Evolutionary conservation across 306 rosid species (phyloP).

Genomic region (Fragaria iinumae): DNA sequence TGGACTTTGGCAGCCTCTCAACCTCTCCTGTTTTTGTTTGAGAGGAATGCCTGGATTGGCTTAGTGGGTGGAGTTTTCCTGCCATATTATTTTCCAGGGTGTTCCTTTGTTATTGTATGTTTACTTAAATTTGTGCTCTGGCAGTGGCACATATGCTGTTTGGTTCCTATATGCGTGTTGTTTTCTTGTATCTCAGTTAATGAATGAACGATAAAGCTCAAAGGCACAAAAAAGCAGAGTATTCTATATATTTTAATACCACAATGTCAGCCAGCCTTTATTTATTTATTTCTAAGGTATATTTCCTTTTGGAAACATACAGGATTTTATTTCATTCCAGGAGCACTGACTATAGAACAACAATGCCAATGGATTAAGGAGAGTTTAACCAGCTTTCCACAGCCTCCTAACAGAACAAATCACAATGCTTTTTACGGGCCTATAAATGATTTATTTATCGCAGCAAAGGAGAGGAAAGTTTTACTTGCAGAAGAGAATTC

Average conservation of each 20-base stretch:
- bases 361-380: conserved; percentile 76
- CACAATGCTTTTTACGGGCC: conserved; percentile 87
- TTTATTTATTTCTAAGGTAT: not conserved
- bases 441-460: conserved; percentile 47
- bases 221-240: not conserved
- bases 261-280: not conserved
- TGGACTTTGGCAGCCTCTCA: not conserved
- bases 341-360: conserved; percentile 57
- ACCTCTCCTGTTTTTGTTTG: not conserved
- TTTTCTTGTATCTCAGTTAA: not conserved
- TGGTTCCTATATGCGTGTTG: not conserved
- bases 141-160: not conserved
- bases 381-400: conserved; percentile 72
- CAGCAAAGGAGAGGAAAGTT: conserved; percentile 60
- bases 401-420: conserved; percentile 93
- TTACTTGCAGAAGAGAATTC: conserved; percentile 40
- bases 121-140: not conserved
- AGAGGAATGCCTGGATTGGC: not conserved
- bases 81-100: not conserved
- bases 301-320: not conserved
- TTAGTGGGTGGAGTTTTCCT: not conserved
- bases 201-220: not conserved
- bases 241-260: not conserved
- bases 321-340: conserved; percentile 88
- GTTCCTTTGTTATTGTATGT: not conserved